These are phyloP conservation scores for Sanghuangporus weigelae DNA, from an alignment of 1,284 basidiomycete genomes.

Conservation along the genomic window DNA sequence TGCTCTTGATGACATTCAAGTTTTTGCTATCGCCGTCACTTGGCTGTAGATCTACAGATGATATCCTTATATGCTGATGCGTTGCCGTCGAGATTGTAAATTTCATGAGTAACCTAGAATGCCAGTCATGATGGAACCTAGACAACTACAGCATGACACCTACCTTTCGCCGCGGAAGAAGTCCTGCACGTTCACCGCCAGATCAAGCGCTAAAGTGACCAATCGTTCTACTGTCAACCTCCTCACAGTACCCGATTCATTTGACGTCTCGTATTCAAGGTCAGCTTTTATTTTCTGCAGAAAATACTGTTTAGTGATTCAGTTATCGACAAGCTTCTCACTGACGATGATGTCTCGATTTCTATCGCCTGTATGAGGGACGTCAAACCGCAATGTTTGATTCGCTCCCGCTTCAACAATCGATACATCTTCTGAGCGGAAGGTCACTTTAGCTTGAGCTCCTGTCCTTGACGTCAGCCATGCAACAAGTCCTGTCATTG, in stretches of 20 bases:
- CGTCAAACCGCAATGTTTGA: slow-evolving; percentile 7
- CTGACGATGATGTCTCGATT: slow-evolving; percentile 3
- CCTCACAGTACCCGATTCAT: slow-evolving; percentile 48
- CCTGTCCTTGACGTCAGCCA: not conserved
- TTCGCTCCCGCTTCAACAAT: not conserved
- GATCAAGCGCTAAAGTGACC: slow-evolving; percentile 62
- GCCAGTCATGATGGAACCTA: not conserved
- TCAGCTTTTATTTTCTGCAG: slow-evolving; percentile 55
- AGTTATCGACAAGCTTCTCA: not conserved
- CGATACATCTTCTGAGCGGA: not conserved
- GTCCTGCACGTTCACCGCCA: slow-evolving; percentile 82
- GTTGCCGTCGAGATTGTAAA: slow-evolving; percentile 75
- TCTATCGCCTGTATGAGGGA: slow-evolving; percentile 1
- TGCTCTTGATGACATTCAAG: slow-evolving; percentile 39
- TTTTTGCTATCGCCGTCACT: slow-evolving; percentile 38
- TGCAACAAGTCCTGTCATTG: not conserved
- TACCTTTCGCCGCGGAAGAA: slow-evolving; percentile 73
- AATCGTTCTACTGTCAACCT: slow-evolving; percentile 45
- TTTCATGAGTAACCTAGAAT: slow-evolving; percentile 64
- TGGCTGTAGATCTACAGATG: slow-evolving; percentile 47
- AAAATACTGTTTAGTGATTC: not conserved
- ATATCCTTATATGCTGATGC: slow-evolving; percentile 66
- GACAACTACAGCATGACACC: slow-evolving; percentile 16
- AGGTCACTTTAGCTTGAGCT: not conserved
- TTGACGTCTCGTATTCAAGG: slow-evolving; percentile 55